Conservation (phyloP, 192 early-diverging fungal species). For the Coemansia furcata region DNA sequence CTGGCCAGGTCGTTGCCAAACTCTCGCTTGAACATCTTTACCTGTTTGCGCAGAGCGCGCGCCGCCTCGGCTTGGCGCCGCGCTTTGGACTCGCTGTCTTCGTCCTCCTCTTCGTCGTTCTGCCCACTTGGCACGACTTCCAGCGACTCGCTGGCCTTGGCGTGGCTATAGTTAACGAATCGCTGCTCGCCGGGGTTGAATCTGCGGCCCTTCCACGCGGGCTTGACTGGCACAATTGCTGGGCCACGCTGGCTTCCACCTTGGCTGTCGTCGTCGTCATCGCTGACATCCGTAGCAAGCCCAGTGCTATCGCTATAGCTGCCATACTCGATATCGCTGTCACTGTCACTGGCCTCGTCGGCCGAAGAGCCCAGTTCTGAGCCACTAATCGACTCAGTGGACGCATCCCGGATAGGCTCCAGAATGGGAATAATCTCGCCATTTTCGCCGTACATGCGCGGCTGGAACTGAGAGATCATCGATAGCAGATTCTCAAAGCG, state of each 20-base stretch:
- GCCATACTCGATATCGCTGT: not conserved
- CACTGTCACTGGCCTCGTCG: not conserved
- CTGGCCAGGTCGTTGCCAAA: slow-evolving; percentile 27
- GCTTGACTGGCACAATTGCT: not conserved
- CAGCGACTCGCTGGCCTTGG: slow-evolving; percentile 4
- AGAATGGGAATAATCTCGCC: slow-evolving; percentile 47
- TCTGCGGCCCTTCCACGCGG: slow-evolving; percentile 7
- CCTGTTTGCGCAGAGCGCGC: slow-evolving; percentile 29
- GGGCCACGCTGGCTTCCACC: not conserved
- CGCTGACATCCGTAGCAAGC: not conserved
- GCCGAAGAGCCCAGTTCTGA: not conserved
- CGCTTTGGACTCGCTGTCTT: slow-evolving; percentile 10
- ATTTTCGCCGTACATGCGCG: slow-evolving; percentile 45
- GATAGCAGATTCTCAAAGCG: slow-evolving; percentile 45
- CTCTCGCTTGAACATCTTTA: slow-evolving; percentile 37
- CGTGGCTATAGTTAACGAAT: slow-evolving; percentile 6
- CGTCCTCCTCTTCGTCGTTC: slow-evolving; percentile 8
- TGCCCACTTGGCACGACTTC: not conserved
- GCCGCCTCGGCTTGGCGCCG: slow-evolving; percentile 28
- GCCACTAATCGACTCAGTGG: not conserved
- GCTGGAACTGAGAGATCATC: slow-evolving; percentile 47
- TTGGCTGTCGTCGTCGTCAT: not conserved
- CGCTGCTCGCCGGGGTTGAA: not conserved
- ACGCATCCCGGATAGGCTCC: slow-evolving; percentile 8
- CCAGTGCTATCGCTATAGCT: not conserved